Percentiles rank a stretch among this genome's conserved stretches.
phyloP scores from a whole-genome alignment of 257 asterid species.

The Solanum pinnatisectum region DNA sequence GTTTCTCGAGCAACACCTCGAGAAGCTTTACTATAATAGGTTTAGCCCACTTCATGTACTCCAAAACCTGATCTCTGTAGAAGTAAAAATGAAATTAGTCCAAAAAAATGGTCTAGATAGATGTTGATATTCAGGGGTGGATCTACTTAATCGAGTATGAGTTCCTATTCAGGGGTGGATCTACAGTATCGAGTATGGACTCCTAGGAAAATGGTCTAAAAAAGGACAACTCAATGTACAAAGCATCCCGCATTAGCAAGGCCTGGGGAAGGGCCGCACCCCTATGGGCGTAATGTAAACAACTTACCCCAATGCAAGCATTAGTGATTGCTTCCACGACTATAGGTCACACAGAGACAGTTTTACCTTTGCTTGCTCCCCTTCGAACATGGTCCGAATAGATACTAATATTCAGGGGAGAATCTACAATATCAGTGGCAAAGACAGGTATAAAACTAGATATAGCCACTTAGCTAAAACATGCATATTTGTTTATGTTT shows the following conservation, averaged over 20 bases:
- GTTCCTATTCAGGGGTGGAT: neutral
- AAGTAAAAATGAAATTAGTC: neutral
- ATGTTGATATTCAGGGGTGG: neutral
- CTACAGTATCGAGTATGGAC: neutral
- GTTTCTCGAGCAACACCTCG: conserved; percentile 23
- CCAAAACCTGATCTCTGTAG: conserved; percentile 33
- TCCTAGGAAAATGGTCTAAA: neutral
- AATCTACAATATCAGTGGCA: neutral
- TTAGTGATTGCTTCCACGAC: neutral
- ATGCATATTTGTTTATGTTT: neutral
- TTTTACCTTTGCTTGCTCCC: neutral
- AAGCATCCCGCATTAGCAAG: neutral
- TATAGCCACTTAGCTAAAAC: neutral
- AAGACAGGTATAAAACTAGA: neutral
- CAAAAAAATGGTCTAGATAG: neutral
- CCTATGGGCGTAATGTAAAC: fast-evolving
- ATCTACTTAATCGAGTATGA: neutral
- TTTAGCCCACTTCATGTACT: conserved; percentile 28
- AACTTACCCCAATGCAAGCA: neutral
- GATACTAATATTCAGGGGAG: neutral
- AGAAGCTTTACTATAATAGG: conserved; percentile 33
- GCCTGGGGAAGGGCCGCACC: fast-evolving
- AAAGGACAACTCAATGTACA: fast-evolving
- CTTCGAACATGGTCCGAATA: neutral
- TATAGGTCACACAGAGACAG: neutral